phyloP scores from a whole-genome alignment of 2,329 filamentous ascomycete species.

The Clarireedia sp. region DNA sequence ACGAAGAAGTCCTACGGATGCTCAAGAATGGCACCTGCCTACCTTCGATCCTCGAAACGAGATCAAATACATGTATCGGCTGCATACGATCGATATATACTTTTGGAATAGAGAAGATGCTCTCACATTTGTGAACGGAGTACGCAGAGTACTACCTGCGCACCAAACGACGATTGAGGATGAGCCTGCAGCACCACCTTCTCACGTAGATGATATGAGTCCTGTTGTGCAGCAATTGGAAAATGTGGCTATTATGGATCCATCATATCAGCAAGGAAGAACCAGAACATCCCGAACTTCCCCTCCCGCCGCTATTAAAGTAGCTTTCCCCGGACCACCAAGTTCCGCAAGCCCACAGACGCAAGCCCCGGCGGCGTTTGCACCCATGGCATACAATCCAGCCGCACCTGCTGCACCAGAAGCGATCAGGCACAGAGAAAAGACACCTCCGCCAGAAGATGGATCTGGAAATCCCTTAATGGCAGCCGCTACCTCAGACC shows the following conservation, averaged over 20 bases:
- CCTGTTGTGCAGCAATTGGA: slow-evolving; percentile 68
- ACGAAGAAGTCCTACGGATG: slow-evolving; percentile 27
- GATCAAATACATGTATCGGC: slow-evolving; percentile 70
- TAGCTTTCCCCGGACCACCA: slow-evolving; percentile 25
- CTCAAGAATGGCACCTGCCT: slow-evolving; percentile 66
- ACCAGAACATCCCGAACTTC: slow-evolving; percentile 24
- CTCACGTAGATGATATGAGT: slow-evolving; percentile 46
- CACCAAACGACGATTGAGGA: slow-evolving; percentile 56
- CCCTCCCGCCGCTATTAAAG: slow-evolving; percentile 7
- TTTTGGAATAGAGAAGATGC: slow-evolving; percentile 72
- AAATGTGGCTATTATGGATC: slow-evolving; percentile 57
- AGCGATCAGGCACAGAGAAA: slow-evolving; percentile 63
- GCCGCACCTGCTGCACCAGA: slow-evolving; percentile 70
- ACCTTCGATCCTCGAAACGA: slow-evolving; percentile 65
- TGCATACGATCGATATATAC: slow-evolving; percentile 70
- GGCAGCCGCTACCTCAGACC: slow-evolving; percentile 50
- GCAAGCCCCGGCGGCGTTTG: slow-evolving; percentile 33
- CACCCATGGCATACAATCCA: slow-evolving; percentile 69
- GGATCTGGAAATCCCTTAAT: slow-evolving; percentile 50
- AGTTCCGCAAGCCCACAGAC: slow-evolving; percentile 30
- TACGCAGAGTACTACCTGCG: slow-evolving; percentile 55
- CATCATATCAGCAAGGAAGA: slow-evolving; percentile 35
- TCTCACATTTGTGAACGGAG: slow-evolving; percentile 58
- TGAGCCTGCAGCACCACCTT: slow-evolving; percentile 48
- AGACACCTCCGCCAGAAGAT: slow-evolving; percentile 69